These are phyloP conservation scores for Exophiala phaeomuriformis DNA, from an alignment of 2,329 filamentous ascomycete species.

Conservation along the genomic window DNA sequence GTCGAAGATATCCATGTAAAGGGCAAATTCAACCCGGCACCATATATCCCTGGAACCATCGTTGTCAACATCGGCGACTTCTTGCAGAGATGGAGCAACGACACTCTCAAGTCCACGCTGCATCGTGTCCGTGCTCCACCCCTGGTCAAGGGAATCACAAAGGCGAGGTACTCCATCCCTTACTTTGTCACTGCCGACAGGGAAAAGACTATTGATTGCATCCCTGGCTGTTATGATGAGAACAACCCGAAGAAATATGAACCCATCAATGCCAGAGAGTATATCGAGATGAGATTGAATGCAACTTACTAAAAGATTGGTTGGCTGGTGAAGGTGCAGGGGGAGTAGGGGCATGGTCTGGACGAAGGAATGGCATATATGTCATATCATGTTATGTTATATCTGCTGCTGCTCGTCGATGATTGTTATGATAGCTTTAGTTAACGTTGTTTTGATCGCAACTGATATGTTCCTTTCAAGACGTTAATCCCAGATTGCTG, in stretches of 20 bases:
- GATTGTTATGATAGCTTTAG: no score
- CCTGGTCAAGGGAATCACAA: slow-evolving; percentile 24
- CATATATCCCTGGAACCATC: slow-evolving; percentile 59
- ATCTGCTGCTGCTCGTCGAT: no score
- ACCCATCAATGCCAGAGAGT: slow-evolving; percentile 38
- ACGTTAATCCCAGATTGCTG: no score
- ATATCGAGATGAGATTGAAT: slow-evolving; percentile 32
- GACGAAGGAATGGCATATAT: no score
- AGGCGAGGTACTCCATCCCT: slow-evolving; percentile 30
- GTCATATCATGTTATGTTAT: no score
- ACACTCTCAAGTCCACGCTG: slow-evolving; percentile 46
- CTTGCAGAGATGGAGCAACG: slow-evolving; percentile 46
- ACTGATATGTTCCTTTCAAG: no score
- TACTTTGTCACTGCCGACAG: slow-evolving; percentile 31
- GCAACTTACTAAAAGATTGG: slow-evolving; percentile 13
- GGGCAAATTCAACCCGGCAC: slow-evolving; percentile 73
- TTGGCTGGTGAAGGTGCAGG: neutral
- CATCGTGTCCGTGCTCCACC: slow-evolving; percentile 39
- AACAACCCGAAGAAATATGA: slow-evolving; percentile 45
- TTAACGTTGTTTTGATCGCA: no score
- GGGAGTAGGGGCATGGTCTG: no score
- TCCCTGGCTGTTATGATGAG: slow-evolving; percentile 41
- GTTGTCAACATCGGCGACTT: slow-evolving; percentile 50
- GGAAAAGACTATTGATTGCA: slow-evolving; percentile 36
- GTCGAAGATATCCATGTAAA: slow-evolving; percentile 59